Evolutionary conservation across 176 grass and related monocot species (phyloP), one percentile per base, ranked within the genome.

Genomic region (Elaeis guineensis): DNA sequence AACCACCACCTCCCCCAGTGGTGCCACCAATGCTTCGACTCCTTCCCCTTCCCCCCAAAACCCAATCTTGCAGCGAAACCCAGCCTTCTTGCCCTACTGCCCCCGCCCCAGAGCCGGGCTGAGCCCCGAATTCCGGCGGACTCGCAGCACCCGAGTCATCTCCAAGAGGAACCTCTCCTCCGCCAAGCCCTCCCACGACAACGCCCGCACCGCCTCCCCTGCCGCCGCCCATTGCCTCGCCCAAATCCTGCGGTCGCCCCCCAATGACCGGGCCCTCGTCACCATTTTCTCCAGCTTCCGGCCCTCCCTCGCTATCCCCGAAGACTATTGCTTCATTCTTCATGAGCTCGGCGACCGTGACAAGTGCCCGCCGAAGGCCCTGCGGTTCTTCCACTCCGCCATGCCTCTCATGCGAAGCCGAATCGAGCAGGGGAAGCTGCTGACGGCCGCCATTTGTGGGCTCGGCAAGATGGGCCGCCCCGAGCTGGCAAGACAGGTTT

Each of bases 291-390:
- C 81, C 1, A 69, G 72, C 22, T 88, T 82, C 59, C 62, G 63
- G 6, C 54, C 54, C 14, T 74, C 86, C 19, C 81, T 97, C 4
- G 59, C 59, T 17, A 68, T 65, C 9, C 81, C 93, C 0, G 84
- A 92, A n/a, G 93, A 97, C 63, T 97, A 97, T 51, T 92, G 84
- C 67, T 83, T 82, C 50, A 69, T 89, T 16, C 69, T 92, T 0
- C 58, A 83, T 16, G 78, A 81, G 57, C 84, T 97, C 14, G 79
- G 78, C 0, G 70, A 91, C 51, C 76, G 79, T 30, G 73, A 81
- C 53, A 86, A 75, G 24, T 86, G 67, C 0, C 87, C 83, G 0
- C 30, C 25, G 5, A 86, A 78, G 59, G 66, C 75, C 0, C 71
- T 85, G 0, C 67, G 69, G 77, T 83, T 92, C 50, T 97, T 97